Evolutionary conservation across 2,329 filamentous ascomycete genomes (phyloP), one percentile per base, ranked within the genome.

Genomic region (Diaporthe capsici): DNA sequence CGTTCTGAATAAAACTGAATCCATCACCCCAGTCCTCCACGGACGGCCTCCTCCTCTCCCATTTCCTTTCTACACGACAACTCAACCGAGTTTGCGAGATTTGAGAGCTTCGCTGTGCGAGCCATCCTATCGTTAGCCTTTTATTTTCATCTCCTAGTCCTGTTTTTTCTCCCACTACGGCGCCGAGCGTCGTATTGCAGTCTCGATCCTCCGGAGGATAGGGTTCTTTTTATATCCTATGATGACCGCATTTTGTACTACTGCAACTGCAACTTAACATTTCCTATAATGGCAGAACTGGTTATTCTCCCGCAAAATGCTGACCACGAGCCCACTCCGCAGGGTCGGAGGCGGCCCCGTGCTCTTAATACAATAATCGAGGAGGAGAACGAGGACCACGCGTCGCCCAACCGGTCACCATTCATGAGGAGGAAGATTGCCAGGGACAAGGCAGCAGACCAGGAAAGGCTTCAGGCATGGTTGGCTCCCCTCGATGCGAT

Each of bases 301-400:
- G 75, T 84, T 77, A 79, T 86, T 74, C 81, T 87, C 76, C 84
- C 86, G 57, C 80, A 82, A 74, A 83, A 80, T 76, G 84, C 81
- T 76, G 88, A 87, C 80, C 84, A 84, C 81, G 74, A 73, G 55
- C 72, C 72, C 60, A 84, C 87, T 85, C 87, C 87, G 90, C 90
- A 86, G 88, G 90, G 82, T 83, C 89, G 89, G 86, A 88, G 88
- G 84, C 84, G 84, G 77, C 85, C 84, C 81, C 85, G 84, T 83
- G 83, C 81, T 78, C 90, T 92, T 91, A 92, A 92, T 91, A 90
- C 90, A 78, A 92, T 92, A 90, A 90, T 91, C 80, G 90, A 92
- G 81, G 90, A 90, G 81, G 86, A 88, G 78, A 82, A 83, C 76
- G 87, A 88, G 72, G 84, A 86, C 78, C 63, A 74, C 60, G 76